A percentile compares a stretch with the other conserved stretches of the same genome.
These are phyloP conservation scores for Schwanniomyces pseudopolymorphus DNA, from an alignment of 805 yeast genomes.

Conservation along the genomic window DNA sequence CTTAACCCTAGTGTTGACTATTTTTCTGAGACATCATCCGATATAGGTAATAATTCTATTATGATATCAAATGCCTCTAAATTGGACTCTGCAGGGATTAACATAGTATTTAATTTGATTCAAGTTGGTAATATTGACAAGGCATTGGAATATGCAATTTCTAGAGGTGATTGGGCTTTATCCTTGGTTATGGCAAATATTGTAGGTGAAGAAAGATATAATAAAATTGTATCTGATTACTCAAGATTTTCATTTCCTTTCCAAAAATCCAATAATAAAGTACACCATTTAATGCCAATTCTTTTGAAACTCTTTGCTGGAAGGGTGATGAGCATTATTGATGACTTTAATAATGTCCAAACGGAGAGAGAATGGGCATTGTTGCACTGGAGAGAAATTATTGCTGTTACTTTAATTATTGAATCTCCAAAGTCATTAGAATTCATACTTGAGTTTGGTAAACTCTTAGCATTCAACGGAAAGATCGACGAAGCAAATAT, in stretches of 20 bases:
- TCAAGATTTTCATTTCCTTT: constrained; percentile 46
- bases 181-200: constrained; percentile 71
- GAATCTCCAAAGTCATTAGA: constrained; percentile 24
- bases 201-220: constrained; percentile 61
- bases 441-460: constrained; percentile 53
- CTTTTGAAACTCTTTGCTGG: constrained; percentile 67
- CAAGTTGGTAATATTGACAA: constrained; percentile 64
- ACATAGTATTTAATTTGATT: constrained; percentile 35
- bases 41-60: constrained; percentile 8
- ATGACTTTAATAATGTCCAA: constrained; percentile 44
- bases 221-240: constrained; percentile 57
- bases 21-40: constrained; percentile 11
- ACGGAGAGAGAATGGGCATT: constrained; percentile 49
- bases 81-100: constrained; percentile 38
- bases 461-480: constrained; percentile 36
- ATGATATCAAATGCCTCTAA: constrained; percentile 38
- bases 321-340: constrained; percentile 51
- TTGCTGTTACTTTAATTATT: constrained; percentile 38
- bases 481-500: constrained; percentile 39
- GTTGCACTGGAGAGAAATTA: constrained; percentile 51
- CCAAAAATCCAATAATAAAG: constrained; percentile 38
- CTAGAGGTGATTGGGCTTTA: constrained; percentile 71
- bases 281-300: constrained; percentile 49
- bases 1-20: constrained; percentile 45
- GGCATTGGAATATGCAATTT: constrained; percentile 64